These are phyloP conservation scores for Vigna trinervia DNA, from an alignment of 306 rosid species.

Conservation along the genomic window DNA sequence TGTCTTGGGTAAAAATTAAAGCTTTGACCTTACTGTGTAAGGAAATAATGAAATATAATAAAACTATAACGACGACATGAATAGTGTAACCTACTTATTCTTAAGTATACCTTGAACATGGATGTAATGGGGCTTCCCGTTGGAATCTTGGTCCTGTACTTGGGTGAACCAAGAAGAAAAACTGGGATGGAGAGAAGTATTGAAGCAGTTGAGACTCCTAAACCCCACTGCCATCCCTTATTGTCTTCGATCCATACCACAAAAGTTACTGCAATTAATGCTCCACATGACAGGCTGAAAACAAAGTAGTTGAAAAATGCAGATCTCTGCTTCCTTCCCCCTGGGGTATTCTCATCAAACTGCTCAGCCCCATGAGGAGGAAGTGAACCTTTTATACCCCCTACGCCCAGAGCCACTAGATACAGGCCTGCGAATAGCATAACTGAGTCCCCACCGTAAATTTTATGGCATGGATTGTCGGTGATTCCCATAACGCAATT, in stretches of 20 bases:
- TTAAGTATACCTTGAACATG: conserved; percentile 63
- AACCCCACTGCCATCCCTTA: conserved; percentile 91
- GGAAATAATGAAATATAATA: background rate
- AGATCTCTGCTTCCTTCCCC: conserved; percentile 73
- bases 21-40: background rate
- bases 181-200: conserved; percentile 74
- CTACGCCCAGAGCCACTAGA: conserved; percentile 84
- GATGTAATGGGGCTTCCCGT: conserved; percentile 76
- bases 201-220: conserved; percentile 66
- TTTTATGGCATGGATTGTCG: conserved; percentile 57
- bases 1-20: background rate
- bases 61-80: background rate
- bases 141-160: conserved; percentile 72
- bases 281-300: conserved; percentile 79
- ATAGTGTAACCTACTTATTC: background rate
- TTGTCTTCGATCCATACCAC: conserved; percentile 94
- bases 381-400: conserved; percentile 89
- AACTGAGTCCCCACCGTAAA: conserved; percentile 52
- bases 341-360: conserved; percentile 64
- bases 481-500: conserved; percentile 50
- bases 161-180: conserved; percentile 71
- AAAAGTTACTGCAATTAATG: conserved; percentile 74
- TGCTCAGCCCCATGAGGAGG: conserved; percentile 90
- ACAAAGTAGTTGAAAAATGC: conserved; percentile 78
- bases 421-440: conserved; percentile 78